A percentile compares a stretch with the other conserved stretches of the same genome.
These are phyloP conservation scores for Pogostemon cablin DNA, from an alignment of 257 asterid genomes.

Conservation along the genomic window DNA sequence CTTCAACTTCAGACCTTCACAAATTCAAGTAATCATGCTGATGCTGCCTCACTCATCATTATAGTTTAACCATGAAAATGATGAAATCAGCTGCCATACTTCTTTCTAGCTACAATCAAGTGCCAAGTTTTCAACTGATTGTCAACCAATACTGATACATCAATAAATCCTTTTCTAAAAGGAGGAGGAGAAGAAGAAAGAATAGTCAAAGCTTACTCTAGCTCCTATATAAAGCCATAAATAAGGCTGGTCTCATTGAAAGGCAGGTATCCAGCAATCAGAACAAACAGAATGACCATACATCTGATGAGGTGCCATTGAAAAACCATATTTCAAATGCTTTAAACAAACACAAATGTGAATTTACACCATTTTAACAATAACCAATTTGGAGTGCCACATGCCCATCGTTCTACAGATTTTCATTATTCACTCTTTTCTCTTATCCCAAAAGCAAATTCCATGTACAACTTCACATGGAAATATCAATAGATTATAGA, in stretches of 20 bases:
- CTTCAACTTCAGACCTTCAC: no score
- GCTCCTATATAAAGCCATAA: constrained; percentile 49
- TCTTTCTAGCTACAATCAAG: no score
- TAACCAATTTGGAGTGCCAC: constrained; percentile 79
- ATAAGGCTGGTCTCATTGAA: constrained; percentile 68
- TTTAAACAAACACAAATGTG: constrained; percentile 26
- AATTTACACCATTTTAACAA: constrained; percentile 22
- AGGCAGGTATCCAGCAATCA: constrained; percentile 81
- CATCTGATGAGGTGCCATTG: constrained; percentile 76
- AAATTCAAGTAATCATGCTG: no score
- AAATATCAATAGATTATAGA: constrained; percentile 1
- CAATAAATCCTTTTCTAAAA: no score
- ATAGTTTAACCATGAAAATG: no score
- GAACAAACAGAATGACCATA: constrained; percentile 90
- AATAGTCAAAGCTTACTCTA: constrained; percentile 44
- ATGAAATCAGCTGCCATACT: no score
- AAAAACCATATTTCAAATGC: constrained; percentile 37
- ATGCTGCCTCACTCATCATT: no score
- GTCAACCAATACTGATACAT: no score
- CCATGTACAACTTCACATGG: neutral
- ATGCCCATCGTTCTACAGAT: constrained; percentile 69
- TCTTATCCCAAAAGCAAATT: constrained; percentile 2
- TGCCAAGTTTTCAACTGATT: no score
- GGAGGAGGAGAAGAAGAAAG: no score
- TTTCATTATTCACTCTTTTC: constrained; percentile 7